Evolutionary conservation across 1,139 yeast genomes (phyloP), one percentile per base, ranked within the genome.

Genomic region (Spencermartinsiella ligniputridi): DNA sequence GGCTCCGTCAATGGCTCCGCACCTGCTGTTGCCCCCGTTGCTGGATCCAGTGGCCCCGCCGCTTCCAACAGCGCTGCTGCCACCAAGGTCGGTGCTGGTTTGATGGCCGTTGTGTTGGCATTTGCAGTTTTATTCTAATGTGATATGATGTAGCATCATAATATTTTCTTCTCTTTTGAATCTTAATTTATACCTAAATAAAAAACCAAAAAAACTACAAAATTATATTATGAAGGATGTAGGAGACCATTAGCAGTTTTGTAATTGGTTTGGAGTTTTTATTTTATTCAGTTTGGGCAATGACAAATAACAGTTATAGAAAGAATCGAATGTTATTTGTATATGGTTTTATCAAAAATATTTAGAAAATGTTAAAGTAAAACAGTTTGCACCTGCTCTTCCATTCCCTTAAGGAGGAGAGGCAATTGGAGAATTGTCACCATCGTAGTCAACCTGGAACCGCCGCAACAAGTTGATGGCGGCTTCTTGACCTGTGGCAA

Each of bases 401-500:
- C n/a, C n/a, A n/a, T n/a, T n/a, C n/a, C n/a, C n/a, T 37, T 37
- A 37, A 6, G 24, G 20, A 5, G 40, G 40, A 6, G 40, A 37
- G 12, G 40, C 40, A 22, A 37, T 20, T 3, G 40, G 46, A 13
- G 53, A 48, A 32, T 45, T 42, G 25, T 52, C 55, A 30, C 55
- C 55, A 37, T 52, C 55, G 37, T 45, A 52, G 19, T 44, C 44
- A 21, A 52, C 42, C 3, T 40, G 42, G 32, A 52, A 48, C 36
- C 40, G 41, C 20, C 44, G 44, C 18, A 53, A 45, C 15, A 53
- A 25, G 37, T 52, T 52, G 44, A 49, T 53, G 29, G 56, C 56
- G 35, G 56, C 51, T n/a, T 39, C 43, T 45, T 61, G 62, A 1
- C 95, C 96, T 56, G 88, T 78, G 39, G 66, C 66, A 75, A 84